Base-by-base conservation (phyloP, 2,329 filamentous ascomycete genomes). In the Paecilomyces formosus region DNA sequence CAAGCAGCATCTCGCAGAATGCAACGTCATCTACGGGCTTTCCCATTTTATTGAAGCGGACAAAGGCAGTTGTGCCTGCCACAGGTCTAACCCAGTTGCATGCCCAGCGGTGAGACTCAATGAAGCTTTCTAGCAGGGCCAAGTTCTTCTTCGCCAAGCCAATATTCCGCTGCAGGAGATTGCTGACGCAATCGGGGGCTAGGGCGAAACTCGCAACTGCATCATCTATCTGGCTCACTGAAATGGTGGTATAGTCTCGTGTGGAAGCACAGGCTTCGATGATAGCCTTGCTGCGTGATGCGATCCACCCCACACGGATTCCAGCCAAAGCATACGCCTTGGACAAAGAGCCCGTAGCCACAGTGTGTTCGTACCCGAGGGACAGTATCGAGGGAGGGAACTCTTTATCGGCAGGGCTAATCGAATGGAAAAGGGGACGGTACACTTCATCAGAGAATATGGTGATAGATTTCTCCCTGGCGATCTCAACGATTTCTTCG, bases 271-370 rank as follows among this genome's bases (percentile, higher is more conserved):
- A 80, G 13, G 80, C 77, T 55, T 86, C 81, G 56, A 93, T 81
- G 58, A 95, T 79, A 0, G 76, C 74, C 4, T 70, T 68, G 70
- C 85, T 83, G 26, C 84, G 84, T 13, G 86, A 88, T 3, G 88
- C 89, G 59, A 93, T 81, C 92, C 92, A 97, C 31, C 92, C 92
- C 1, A 92, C 74, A 0, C 91, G 85, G 61, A 95, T 86, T 1
- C 92, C 91, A 0, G 91, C 90, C 3, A 96, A 77, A 2, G 88
- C 85, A 74, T 91, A 96, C 0, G 90, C 88, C 75, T 96, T 96
- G 26, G 88, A 93, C 79, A 95, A 85, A 18, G 89, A 92, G 13
- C 91, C 88, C 0, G 89, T 94, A 12, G 85, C 84, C 31, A 96
- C 79, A 22, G 84, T 82, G 58, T 86, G 87, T 2, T 82, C 75